Conservation (phyloP, 139 green algal species). For the Desmodesmus armatus region DNA sequence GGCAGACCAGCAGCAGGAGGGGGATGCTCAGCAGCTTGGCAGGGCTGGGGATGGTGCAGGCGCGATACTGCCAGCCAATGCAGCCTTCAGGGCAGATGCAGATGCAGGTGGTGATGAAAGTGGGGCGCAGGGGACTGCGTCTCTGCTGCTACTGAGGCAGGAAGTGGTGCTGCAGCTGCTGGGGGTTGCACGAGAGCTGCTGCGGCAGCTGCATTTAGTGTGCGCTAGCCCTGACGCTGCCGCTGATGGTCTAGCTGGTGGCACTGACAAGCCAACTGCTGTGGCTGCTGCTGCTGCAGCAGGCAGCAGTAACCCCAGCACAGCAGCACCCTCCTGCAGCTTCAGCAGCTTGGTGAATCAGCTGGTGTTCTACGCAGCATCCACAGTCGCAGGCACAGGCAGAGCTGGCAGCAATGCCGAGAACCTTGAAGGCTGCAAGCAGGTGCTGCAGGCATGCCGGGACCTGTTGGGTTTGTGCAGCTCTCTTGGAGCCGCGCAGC, state of each 20-base stretch:
- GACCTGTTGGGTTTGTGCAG: not conserved
- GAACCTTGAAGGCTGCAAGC: no score
- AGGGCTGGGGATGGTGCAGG: not conserved
- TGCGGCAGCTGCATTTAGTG: not conserved
- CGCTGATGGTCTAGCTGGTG: conserved; percentile 15
- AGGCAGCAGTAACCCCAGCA: conserved; percentile 1
- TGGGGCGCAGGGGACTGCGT: not conserved
- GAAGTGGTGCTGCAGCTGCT: conserved; percentile 6
- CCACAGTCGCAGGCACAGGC: no score
- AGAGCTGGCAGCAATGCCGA: no score
- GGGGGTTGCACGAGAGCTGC: not conserved
- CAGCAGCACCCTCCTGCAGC: not conserved
- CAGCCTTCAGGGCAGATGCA: not conserved
- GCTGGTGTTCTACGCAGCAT: no score
- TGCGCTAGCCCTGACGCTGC: not conserved
- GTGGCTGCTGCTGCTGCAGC: not conserved
- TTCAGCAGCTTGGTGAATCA: no score
- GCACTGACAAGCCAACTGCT: not conserved
- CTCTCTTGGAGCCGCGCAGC: no score
- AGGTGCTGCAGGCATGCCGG: not conserved
- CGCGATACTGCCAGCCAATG: not conserved
- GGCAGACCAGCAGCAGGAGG: no score
- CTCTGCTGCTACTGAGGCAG: not conserved
- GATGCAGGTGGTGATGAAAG: not conserved
- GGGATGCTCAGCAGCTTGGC: not conserved